These are phyloP conservation scores for Epichloe bromicola DNA, from an alignment of 2,329 filamentous ascomycete species.

Conservation along the genomic window DNA sequence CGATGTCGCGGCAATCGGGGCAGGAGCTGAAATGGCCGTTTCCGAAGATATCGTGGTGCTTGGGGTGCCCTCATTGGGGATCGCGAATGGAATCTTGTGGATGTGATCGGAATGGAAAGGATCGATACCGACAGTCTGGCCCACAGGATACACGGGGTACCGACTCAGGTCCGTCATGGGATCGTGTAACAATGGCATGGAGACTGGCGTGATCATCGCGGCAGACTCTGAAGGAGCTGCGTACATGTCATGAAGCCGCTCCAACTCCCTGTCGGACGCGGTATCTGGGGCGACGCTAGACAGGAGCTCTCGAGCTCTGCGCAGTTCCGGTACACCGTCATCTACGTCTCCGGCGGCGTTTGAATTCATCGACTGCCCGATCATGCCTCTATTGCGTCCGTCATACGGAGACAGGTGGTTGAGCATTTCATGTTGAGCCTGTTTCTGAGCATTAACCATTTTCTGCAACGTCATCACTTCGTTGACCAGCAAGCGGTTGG, in stretches of 20 bases:
- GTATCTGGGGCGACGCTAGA: constrained; percentile 38
- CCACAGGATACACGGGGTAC: constrained; percentile 78
- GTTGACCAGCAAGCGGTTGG: constrained; percentile 48
- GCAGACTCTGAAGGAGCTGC: constrained; percentile 41
- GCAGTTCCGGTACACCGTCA: constrained; percentile 38
- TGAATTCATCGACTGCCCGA: constrained; percentile 19
- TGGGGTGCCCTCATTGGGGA: constrained; percentile 41
- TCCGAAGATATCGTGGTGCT: constrained; percentile 25
- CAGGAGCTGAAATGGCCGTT: constrained; percentile 9
- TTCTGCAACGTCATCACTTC: constrained; percentile 49
- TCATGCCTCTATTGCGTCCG: constrained; percentile 24
- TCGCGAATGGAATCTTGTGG: constrained; percentile 81
- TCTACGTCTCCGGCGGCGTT: constrained; percentile 31
- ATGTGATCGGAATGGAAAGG: constrained; percentile 91
- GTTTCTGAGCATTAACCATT: constrained; percentile 43
- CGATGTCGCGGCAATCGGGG: constrained; percentile 9
- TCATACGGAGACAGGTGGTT: constrained; percentile 39
- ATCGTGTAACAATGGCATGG: constrained; percentile 37
- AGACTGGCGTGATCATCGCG: constrained; percentile 25
- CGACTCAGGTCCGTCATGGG: constrained; percentile 41
- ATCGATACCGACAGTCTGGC: constrained; percentile 82
- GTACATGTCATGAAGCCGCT: constrained; percentile 41
- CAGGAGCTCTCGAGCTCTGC: constrained; percentile 43
- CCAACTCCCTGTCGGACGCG: constrained; percentile 40
- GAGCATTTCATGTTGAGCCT: constrained; percentile 45